These are phyloP conservation scores for Dichotomocladium elegans DNA, from an alignment of 371 early-diverging fungal genomes.

Conservation along the genomic window DNA sequence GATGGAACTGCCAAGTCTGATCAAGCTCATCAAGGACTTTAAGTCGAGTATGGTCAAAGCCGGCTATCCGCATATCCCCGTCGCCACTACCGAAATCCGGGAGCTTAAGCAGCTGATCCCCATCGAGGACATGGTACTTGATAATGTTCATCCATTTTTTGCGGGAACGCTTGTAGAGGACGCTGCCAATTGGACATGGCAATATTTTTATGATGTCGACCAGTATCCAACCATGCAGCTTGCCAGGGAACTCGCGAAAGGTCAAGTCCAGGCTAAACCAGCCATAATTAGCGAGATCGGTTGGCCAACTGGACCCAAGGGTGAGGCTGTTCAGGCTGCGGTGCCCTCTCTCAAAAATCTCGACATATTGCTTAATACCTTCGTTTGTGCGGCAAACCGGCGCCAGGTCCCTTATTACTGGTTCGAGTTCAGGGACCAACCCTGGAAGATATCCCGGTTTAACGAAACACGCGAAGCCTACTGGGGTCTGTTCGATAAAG, in stretches of 20 bases:
- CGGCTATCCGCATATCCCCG: constrained; percentile 44
- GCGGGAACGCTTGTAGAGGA: constrained; percentile 46
- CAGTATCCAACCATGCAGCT: constrained; percentile 15
- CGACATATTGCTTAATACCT: constrained; percentile 44
- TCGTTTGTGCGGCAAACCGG: constrained; percentile 54
- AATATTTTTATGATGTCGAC: constrained; percentile 34
- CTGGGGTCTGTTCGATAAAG: constrained; percentile 56
- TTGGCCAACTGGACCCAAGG: constrained; percentile 55
- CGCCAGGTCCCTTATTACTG: constrained; percentile 54
- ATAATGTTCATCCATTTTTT: constrained; percentile 69
- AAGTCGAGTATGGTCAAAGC: constrained; percentile 24
- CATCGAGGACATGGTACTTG: constrained; percentile 51
- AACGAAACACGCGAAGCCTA: constrained; percentile 55
- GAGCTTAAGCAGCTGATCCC: constrained; percentile 41
- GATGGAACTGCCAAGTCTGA: constrained; percentile 23
- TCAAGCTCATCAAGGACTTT: constrained; percentile 34
- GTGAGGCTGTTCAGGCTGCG: constrained; percentile 23
- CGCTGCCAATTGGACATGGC: constrained; percentile 53
- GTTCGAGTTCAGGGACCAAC: constrained; percentile 68
- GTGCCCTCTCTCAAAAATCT: constrained; percentile 53
- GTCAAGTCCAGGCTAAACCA: constrained; percentile 25
- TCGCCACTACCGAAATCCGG: constrained; percentile 54
- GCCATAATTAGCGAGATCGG: constrained; percentile 64
- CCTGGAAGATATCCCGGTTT: constrained; percentile 55
- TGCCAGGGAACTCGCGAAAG: constrained; percentile 3